Conservation (phyloP, 73 alveolate species). For the Urostyla sp. region DNA sequence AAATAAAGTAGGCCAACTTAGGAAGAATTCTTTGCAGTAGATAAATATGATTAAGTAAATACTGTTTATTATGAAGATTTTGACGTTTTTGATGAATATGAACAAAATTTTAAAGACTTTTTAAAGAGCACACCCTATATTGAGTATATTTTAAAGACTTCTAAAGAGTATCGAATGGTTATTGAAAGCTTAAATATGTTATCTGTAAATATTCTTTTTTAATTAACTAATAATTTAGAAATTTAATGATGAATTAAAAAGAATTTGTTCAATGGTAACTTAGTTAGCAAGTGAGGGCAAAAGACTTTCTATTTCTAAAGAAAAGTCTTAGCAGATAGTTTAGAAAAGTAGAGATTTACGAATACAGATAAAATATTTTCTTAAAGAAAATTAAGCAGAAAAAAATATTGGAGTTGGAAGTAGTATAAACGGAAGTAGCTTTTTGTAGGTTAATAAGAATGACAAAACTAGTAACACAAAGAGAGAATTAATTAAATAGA, state of each 20-base stretch:
- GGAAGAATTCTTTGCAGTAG: too few relatives aligned
- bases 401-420: too few relatives aligned
- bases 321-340: constrained; percentile 29
- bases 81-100: constrained; percentile 51
- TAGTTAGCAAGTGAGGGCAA: constrained; percentile 38
- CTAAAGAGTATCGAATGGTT: constrained; percentile 52
- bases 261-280: constrained; percentile 25
- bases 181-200: constrained; percentile 40
- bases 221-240: constrained; percentile 1
- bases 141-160: constrained; percentile 48
- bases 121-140: constrained; percentile 52
- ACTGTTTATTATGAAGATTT: constrained; percentile 37
- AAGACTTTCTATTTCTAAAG: constrained; percentile 22
- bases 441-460: too few relatives aligned
- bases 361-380: constrained; percentile 47
- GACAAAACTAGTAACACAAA: too few relatives aligned
- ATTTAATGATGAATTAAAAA: constrained; percentile 55
- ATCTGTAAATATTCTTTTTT: constrained; percentile 32
- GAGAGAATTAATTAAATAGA: too few relatives aligned
- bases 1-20: too few relatives aligned
- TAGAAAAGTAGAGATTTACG: constrained; percentile 49
- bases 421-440: too few relatives aligned
- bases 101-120: constrained; percentile 33
- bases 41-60: too few relatives aligned
- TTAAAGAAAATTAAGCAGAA: too few relatives aligned